Conservation (phyloP, 257 asterid species). For the Rhazya stricta region DNA sequence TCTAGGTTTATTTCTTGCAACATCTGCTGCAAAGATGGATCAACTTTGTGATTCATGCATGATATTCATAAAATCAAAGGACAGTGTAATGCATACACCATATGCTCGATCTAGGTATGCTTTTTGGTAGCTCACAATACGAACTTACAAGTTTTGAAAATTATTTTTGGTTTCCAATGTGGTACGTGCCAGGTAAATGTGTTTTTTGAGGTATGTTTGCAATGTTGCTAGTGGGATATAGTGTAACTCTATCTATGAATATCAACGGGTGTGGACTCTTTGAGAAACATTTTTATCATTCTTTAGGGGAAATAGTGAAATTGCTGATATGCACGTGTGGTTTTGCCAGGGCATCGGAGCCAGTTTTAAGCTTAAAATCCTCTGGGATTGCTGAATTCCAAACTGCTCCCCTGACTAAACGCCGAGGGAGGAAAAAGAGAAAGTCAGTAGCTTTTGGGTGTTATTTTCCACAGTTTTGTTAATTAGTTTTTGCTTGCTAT, state of each 20-base stretch:
- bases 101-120: conserved; percentile 29
- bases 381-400: conserved; percentile 39
- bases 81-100: conserved; percentile 36
- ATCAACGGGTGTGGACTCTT: not conserved
- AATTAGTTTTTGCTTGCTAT: conserved; percentile 8
- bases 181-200: not conserved
- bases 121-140: not conserved
- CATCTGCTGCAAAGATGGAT: conserved; percentile 64
- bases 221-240: not conserved
- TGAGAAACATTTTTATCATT: not conserved
- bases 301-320: not conserved
- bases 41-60: conserved; percentile 86
- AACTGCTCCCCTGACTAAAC: conserved; percentile 33
- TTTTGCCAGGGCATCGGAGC: conserved; percentile 53
- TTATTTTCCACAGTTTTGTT: conserved; percentile 15
- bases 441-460: conserved; percentile 47
- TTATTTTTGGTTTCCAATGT: not conserved
- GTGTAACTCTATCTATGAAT: not conserved
- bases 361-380: conserved; percentile 39
- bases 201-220: not conserved
- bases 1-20: conserved; percentile 77
- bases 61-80: conserved; percentile 50
- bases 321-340: conserved; percentile 6
- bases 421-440: conserved; percentile 72
- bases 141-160: not conserved